phyloP scores from a whole-genome alignment of 257 asterid species.

The Solanum microdontum region DNA sequence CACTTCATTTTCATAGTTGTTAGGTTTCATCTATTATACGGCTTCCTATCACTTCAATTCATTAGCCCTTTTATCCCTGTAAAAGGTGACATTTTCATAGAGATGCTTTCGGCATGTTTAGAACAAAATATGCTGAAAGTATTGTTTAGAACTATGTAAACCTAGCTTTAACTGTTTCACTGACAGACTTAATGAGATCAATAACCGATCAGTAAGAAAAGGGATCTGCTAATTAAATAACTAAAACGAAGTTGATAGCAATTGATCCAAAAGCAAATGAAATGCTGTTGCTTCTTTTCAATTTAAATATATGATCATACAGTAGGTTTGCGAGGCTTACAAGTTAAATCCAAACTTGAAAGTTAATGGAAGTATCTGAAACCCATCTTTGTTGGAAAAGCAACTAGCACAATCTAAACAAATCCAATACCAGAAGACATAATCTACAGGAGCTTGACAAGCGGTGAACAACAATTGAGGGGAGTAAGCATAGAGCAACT shows the following conservation, averaged over 20 bases:
- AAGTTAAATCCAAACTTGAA: neutral
- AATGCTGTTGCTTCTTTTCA: neutral
- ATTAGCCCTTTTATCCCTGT: neutral
- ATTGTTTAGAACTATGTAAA: neutral
- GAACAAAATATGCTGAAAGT: neutral
- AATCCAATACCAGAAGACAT: slow-evolving; percentile 5
- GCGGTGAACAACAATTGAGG: slow-evolving; percentile 1
- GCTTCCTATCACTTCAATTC: neutral
- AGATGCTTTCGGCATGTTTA: neutral
- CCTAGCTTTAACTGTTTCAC: neutral
- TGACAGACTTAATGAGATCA: neutral
- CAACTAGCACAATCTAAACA: neutral
- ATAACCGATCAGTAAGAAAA: neutral
- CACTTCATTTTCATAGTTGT: neutral
- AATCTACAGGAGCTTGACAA: slow-evolving; percentile 21
- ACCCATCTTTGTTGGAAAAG: neutral
- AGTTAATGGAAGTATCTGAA: neutral
- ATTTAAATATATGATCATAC: neutral
- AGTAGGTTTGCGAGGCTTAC: neutral
- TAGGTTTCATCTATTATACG: neutral
- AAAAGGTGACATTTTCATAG: neutral
- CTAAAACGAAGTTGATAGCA: neutral
- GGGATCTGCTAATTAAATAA: neutral
- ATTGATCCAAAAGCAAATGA: neutral
- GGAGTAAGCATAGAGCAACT: slow-evolving; percentile 6